Conservation (phyloP, 116 monocot species). For the Cymodocea nodosa region DNA sequence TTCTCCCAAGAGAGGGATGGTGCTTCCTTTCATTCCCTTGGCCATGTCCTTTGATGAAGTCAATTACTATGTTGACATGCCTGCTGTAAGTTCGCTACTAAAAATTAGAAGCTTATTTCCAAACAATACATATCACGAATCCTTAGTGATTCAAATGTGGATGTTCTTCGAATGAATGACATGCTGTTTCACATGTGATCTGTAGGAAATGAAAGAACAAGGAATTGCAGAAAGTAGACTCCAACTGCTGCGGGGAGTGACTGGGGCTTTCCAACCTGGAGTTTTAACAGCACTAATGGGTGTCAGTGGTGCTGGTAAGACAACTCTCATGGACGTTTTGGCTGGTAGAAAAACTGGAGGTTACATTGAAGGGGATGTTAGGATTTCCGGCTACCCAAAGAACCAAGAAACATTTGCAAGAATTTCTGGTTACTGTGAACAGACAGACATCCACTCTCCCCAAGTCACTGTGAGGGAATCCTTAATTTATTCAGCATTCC, state of each 20-base stretch:
- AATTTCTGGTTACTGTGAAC: conserved; percentile 52
- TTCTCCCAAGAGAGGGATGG: conserved; percentile 33
- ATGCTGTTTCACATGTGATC: neutral
- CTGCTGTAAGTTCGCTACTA: conserved; percentile 9
- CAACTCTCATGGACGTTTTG: conserved; percentile 68
- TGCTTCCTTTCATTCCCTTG: conserved; percentile 53
- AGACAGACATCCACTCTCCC: conserved; percentile 52
- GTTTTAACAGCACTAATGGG: conserved; percentile 59
- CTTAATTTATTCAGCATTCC: conserved; percentile 25
- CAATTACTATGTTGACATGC: conserved; percentile 58
- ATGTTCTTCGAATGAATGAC: neutral
- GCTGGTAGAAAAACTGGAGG: conserved; percentile 62
- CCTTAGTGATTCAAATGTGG: too few species aligned
- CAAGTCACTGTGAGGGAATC: conserved; percentile 40
- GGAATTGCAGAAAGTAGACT: conserved; percentile 42
- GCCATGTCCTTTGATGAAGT: conserved; percentile 50
- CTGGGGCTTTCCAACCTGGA: conserved; percentile 49
- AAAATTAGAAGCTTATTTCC: too few species aligned
- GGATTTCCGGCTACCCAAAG: conserved; percentile 44
- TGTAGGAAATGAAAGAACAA: conserved; percentile 46
- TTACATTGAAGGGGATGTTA: conserved; percentile 49
- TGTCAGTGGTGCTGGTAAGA: conserved; percentile 65
- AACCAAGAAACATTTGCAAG: conserved; percentile 54
- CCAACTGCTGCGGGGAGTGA: conserved; percentile 38
- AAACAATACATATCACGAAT: too few species aligned